Base-by-base conservation (phyloP, 768 basidiomycete species). In the Serendipita indica region DNA sequence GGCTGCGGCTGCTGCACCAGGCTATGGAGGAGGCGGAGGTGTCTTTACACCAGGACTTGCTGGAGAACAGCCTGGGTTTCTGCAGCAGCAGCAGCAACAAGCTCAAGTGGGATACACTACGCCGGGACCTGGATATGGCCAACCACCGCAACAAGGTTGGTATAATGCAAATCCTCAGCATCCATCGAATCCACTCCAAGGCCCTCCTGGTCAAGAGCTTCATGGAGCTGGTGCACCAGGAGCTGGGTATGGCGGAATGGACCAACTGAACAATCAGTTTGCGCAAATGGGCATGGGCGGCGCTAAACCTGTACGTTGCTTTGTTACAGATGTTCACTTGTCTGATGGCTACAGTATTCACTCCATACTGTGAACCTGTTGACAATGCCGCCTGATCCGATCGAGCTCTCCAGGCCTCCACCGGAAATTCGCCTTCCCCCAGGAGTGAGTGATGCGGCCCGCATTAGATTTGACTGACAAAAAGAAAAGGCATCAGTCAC, bases 351-450 rank as follows among this genome's bases (percentile, higher is more conserved):
- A 59, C 62, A 72, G 64, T 81, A 86, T 66, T 79, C 82, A 60
- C 76, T 93, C 41, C 80, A 83, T 69, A 96, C 91, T 0, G 80
- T 89, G 60, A 98, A 98, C 74, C 78, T 99, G 49, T 81, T 98
- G 67, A 89, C 90, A 2, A 83, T 87, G 34, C 90, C 91, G 32
- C 89, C 93, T 27, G 91, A 98, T 68, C 92, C 94, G 2, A 78
- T 80, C 49, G 91, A 90, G 62, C 74, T 99, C 43, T 74, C 79
- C 39, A 74, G 77, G 33, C 83, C 85, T 0, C 92, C 93, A 0
- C 96, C 96, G 3, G 88, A 90, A 61, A 93, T 94, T 60, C 77
- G 84, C 22, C 75, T 98, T 1, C 93, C 94, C 1, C 84, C 90
- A 7, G 86, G 86, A 62, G 75, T 74, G 33, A 57, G 70, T 60